Conservation (phyloP, 2,329 filamentous ascomycete genomes). For the Clarireedia sp. region DNA sequence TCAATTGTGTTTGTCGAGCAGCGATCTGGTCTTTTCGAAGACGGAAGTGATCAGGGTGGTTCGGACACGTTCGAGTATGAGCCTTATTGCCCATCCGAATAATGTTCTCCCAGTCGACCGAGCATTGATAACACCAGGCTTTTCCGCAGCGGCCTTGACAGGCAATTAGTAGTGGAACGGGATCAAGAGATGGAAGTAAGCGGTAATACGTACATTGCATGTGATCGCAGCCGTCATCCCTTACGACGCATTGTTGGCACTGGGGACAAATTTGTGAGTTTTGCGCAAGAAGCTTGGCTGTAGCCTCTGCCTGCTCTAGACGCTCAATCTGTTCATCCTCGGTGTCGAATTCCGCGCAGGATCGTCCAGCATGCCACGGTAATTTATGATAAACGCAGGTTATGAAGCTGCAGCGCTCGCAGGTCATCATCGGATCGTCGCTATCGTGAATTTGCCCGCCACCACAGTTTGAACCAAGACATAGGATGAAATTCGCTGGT, state of each 20-base stretch:
- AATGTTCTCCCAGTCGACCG: constrained; percentile 19
- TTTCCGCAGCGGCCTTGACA: constrained; percentile 15
- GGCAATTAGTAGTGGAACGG: neutral
- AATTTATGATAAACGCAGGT: constrained; percentile 20
- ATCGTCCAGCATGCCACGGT: constrained; percentile 21
- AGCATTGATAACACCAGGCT: constrained; percentile 20
- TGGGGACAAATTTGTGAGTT: constrained; percentile 17
- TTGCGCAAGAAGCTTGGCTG: constrained; percentile 19
- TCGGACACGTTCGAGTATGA: constrained; percentile 10
- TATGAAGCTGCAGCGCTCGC: constrained; percentile 15
- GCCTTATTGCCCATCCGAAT: constrained; percentile 14
- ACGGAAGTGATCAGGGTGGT: neutral
- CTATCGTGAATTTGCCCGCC: constrained; percentile 15
- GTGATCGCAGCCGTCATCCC: constrained; percentile 20
- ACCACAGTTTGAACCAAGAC: constrained; percentile 16
- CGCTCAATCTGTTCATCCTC: constrained; percentile 20
- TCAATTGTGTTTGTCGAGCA: constrained; percentile 4
- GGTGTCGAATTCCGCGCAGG: constrained; percentile 20
- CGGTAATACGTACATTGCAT: constrained; percentile 12
- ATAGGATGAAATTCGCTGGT: constrained; percentile 2
- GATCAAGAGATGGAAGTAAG: neutral
- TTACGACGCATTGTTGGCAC: constrained; percentile 17
- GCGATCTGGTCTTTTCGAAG: neutral
- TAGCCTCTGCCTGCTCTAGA: constrained; percentile 21
- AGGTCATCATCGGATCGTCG: constrained; percentile 17